Conservation (phyloP, 495 filamentous ascomycete genomes). For the Penicillium ucsense region DNA sequence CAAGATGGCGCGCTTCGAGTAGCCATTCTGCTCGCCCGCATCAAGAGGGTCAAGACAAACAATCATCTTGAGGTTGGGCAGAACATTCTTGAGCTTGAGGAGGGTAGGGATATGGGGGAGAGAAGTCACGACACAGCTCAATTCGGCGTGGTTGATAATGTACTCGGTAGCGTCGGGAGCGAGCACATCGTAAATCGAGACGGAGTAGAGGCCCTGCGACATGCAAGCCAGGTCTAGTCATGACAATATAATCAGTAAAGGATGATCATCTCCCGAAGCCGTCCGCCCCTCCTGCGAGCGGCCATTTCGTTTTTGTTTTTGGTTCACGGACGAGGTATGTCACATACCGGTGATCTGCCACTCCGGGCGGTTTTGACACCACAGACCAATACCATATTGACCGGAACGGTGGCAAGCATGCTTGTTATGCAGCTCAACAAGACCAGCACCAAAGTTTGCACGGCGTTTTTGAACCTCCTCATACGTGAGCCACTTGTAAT, state of each 20-base stretch:
- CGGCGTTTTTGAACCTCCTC: conserved; percentile 67
- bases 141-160: conserved; percentile 81
- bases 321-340: no score
- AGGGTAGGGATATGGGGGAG: conserved; percentile 80
- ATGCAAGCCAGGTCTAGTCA: conserved; percentile 72
- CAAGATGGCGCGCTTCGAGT: conserved; percentile 70
- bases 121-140: conserved; percentile 68
- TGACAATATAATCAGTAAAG: no score
- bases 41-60: conserved; percentile 82
- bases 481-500: conserved; percentile 80
- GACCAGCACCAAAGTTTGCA: conserved; percentile 75
- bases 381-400: conserved; percentile 82
- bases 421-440: conserved; percentile 71
- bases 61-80: conserved; percentile 80
- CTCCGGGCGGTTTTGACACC: conserved; percentile 93
- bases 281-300: background rate
- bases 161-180: conserved; percentile 85
- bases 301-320: background rate
- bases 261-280: no score
- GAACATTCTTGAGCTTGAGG: conserved; percentile 67
- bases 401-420: conserved; percentile 47
- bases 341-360: conserved; percentile 86
- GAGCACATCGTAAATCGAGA: conserved; percentile 94
- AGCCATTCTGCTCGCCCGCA: conserved; percentile 63
- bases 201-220: conserved; percentile 79